Evolutionary conservation across 2,329 filamentous ascomycete species (phyloP), one percentile per base, ranked within the genome.

Genomic region (Sphaerulina musiva): DNA sequence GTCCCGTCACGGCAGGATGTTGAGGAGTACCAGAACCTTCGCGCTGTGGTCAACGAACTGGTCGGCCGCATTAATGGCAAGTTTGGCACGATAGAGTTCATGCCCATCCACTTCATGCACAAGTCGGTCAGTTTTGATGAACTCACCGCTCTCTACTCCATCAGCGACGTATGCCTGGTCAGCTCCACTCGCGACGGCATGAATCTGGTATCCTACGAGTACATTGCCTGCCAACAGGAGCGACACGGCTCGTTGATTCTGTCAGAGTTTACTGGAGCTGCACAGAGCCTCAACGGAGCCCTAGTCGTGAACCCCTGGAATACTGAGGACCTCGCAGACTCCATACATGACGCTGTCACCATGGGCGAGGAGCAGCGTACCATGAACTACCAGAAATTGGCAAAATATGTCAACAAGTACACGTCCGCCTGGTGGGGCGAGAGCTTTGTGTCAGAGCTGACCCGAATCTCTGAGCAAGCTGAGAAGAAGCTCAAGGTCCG

Each of bases 291-390:
- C 54, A 96, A 95, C 63, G 92, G 92, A 57, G 90, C 88, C 63
- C 78, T 97, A 48, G 91, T 97, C 51, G 89, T 97, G 67, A 98
- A 98, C 72, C 93, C 93, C 1, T 98, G 93, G 93, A 97, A 97
- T 70, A 96, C 91, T 0, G 91, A 96, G 68, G 92, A 97, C 71
- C 78, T 97, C 38, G 91, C 92, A 40, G 88, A 90, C 65, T 89
- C 91, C 5, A 91, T 97, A 62, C 87, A 96, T 71, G 90, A 95
- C 62, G 89, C 92, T n/a, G 90, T 97, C 42, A 95, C 91, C 51
- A 96, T 97, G 89, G 86, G 86, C 50, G 83, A 90, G 14, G 91
- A 95, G 72, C 87, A 93, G 74, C 84, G 90, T 50, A 83, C 85
- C 56, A 77, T 85, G 54, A 96, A 96, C 73, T 96, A 89, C 75